A percentile compares a stretch with the other conserved stretches of the same genome.
phyloP scores from a whole-genome alignment of 306 rosid species.

The Echinosophora koreensis region DNA sequence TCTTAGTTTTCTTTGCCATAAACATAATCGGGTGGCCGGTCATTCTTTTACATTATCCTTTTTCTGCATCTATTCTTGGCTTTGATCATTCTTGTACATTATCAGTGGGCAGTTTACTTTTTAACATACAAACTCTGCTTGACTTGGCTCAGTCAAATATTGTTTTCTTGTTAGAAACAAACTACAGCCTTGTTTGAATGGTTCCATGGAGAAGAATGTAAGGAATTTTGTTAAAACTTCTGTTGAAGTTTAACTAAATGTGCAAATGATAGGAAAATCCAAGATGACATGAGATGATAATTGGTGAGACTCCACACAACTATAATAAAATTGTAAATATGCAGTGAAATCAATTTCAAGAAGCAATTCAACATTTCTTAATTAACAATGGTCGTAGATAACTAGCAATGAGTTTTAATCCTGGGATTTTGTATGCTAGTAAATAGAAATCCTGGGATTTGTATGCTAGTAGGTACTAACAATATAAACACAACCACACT shows the following conservation, averaged over 20 bases:
- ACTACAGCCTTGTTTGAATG: not conserved
- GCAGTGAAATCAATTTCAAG: not conserved
- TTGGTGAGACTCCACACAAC: not conserved
- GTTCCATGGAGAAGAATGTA: constrained; percentile 11
- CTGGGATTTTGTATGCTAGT: not conserved
- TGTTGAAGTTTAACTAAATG: not conserved
- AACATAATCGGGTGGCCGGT: not conserved
- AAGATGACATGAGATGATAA: not conserved
- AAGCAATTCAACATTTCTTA: constrained; percentile 4
- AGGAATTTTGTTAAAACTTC: not conserved
- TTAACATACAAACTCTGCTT: not conserved
- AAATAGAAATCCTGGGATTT: not conserved
- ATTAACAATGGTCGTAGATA: not conserved
- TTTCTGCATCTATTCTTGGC: not conserved
- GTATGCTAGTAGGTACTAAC: not conserved
- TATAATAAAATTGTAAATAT: not conserved
- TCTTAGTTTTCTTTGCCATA: constrained; percentile 10
- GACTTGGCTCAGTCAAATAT: constrained; percentile 4
- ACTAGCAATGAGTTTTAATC: not conserved
- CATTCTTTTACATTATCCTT: constrained; percentile 6
- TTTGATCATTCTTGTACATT: not conserved
- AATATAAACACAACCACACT: not conserved
- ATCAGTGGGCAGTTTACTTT: not conserved
- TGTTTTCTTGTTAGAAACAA: not conserved
- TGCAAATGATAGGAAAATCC: not conserved